Evolutionary conservation across 495 filamentous ascomycete genomes (phyloP).

Genomic region (Podospora pseudocomata): DNA sequence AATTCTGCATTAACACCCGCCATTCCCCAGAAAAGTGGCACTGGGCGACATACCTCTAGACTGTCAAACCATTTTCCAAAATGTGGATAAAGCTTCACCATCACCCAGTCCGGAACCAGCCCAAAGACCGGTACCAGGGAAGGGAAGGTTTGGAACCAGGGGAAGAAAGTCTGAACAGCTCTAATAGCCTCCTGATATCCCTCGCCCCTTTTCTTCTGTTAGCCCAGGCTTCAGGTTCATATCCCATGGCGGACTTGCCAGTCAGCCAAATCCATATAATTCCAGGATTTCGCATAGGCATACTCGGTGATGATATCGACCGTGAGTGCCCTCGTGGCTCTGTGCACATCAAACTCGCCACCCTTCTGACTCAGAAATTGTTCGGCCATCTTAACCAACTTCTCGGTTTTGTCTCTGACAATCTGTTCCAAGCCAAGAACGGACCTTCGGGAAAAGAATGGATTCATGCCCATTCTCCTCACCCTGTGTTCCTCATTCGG

Average conservation of each 20-base stretch:
- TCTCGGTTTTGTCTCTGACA: constrained; percentile 21
- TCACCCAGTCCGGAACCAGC: constrained; percentile 20
- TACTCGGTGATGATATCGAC: constrained; percentile 47
- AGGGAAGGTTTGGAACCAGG: constrained; percentile 22
- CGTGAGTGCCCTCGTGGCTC: constrained; percentile 35
- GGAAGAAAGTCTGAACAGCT: constrained; percentile 18
- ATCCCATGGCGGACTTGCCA: neutral
- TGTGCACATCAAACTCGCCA: constrained; percentile 29
- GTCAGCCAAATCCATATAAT: constrained; percentile 12
- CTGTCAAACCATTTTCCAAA: constrained; percentile 18
- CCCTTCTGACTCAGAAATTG: constrained; percentile 5
- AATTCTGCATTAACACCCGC: constrained; percentile 7
- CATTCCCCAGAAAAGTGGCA: constrained; percentile 3
- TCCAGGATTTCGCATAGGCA: constrained; percentile 35
- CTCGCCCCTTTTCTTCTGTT: constrained; percentile 3
- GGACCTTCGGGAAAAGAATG: constrained; percentile 14
- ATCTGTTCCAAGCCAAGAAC: constrained; percentile 33
- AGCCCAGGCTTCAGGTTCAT: neutral
- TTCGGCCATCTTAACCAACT: constrained; percentile 20
- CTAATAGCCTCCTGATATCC: constrained; percentile 27
- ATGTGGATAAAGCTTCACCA: constrained; percentile 11
- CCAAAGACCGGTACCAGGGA: constrained; percentile 16
- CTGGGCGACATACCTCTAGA: neutral
- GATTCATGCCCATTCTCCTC: constrained; percentile 32
- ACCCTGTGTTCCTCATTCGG: constrained; percentile 31